These are phyloP conservation scores for Chenopodium album DNA, from an alignment of 148 eudicot genomes.

Conservation along the genomic window DNA sequence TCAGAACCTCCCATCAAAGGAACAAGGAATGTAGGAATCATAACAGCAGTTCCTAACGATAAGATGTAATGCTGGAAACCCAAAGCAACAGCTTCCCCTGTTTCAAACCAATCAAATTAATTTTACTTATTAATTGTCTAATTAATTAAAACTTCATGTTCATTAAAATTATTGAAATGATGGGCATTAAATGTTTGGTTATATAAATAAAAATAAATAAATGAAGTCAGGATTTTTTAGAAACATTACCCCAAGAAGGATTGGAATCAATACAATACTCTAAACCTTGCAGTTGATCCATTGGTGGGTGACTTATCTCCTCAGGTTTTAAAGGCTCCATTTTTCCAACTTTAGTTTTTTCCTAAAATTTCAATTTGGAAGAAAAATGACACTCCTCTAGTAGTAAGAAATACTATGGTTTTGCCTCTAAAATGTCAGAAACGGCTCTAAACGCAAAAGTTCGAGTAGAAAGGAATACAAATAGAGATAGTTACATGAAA, in stretches of 20 bases:
- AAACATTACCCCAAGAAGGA: constrained; percentile 85
- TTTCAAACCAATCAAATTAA: constrained; percentile 21
- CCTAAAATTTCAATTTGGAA: too few species aligned
- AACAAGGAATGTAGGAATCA: constrained; percentile 88
- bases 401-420: too few species aligned
- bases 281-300: constrained; percentile 92
- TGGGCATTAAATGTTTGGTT: too few species aligned
- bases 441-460: too few species aligned
- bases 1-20: constrained; percentile 88
- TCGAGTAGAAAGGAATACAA: too few species aligned
- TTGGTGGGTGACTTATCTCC: constrained; percentile 84
- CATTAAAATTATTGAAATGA: too few species aligned
- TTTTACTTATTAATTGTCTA: too few species aligned
- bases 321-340: constrained; percentile 80
- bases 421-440: not conserved
- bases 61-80: constrained; percentile 93
- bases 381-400: too few species aligned
- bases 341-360: too few species aligned
- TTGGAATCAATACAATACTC: constrained; percentile 98
- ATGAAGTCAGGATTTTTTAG: not conserved
- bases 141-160: too few species aligned
- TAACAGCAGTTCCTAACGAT: constrained; percentile 88
- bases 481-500: too few species aligned
- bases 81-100: constrained; percentile 84
- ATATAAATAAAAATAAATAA: not conserved